A percentile compares a stretch with the other conserved stretches of the same genome.
phyloP scores from a whole-genome alignment of 83 land plant genomes.

The Picea abies region DNA sequence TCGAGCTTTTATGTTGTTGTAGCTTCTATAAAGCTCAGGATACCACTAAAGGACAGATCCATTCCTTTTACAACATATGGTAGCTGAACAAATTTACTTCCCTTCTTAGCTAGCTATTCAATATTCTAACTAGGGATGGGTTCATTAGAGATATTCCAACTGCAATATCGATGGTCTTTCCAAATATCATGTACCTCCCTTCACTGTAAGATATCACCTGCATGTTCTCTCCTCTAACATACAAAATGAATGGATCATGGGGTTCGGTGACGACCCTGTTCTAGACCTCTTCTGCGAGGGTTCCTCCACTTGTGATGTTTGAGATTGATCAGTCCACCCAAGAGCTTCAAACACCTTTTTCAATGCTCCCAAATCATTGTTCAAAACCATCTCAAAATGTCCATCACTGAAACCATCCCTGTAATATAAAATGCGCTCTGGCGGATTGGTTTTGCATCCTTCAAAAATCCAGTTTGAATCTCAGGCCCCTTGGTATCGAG shows the following conservation, averaged over 20 bases:
- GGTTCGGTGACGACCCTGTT: not conserved
- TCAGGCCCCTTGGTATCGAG: too few species aligned
- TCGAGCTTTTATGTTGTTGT: conserved; percentile 81
- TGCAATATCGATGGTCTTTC: too few species aligned
- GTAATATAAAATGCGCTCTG: conserved; percentile 24
- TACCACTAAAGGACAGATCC: conserved; percentile 98
- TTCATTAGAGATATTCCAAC: too few species aligned
- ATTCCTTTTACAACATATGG: conserved; percentile 98
- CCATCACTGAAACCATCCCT: conserved; percentile 54
- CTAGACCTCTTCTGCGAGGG: not conserved
- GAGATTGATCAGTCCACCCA: conserved; percentile 16
- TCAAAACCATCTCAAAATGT: conserved; percentile 41
- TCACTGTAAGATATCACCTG: too few species aligned
- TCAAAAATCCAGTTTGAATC: too few species aligned
- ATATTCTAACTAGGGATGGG: too few species aligned
- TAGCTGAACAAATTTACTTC: conserved; percentile 77
- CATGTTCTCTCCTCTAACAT: too few species aligned
- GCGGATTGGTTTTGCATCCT: not conserved
- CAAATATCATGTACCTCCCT: too few species aligned
- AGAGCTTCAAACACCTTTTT: conserved; percentile 39
- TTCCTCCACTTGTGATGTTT: not conserved
- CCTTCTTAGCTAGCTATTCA: conserved; percentile 89
- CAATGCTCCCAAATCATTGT: conserved; percentile 33
- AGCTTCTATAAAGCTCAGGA: conserved; percentile 88
- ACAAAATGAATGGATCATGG: too few species aligned